phyloP scores from a whole-genome alignment of 2,329 filamentous ascomycete genomes.

The Annulohypoxylon truncatum region DNA sequence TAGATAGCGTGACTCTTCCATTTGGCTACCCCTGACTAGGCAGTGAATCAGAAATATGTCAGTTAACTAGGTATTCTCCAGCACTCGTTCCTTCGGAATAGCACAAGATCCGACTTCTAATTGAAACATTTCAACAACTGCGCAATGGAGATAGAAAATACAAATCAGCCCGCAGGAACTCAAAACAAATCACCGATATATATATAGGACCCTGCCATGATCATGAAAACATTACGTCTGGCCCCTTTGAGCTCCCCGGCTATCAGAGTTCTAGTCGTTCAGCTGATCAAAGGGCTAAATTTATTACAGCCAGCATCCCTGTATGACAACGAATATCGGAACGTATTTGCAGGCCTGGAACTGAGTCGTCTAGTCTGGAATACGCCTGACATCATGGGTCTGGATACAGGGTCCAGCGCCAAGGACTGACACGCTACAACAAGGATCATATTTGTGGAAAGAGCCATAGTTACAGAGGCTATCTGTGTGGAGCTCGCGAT shows the following conservation, averaged over 20 bases:
- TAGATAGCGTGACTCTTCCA: not conserved
- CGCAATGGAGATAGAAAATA: not conserved
- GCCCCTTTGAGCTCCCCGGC: not conserved
- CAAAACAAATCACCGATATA: not conserved
- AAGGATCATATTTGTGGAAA: constrained; percentile 7
- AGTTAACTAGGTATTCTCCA: not conserved
- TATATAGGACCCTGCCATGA: too few species aligned
- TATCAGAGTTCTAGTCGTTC: not conserved
- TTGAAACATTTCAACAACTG: not conserved
- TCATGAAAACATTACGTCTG: too few species aligned
- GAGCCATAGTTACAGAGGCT: not conserved
- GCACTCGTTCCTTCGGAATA: too few species aligned
- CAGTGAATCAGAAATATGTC: not conserved
- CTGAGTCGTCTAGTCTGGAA: not conserved
- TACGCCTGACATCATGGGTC: constrained; percentile 9
- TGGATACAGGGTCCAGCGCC: not conserved
- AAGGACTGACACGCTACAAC: constrained; percentile 22
- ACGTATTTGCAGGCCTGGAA: not conserved
- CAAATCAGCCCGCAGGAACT: not conserved
- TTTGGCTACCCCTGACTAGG: not conserved
- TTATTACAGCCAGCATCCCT: not conserved
- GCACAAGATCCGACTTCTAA: not conserved
- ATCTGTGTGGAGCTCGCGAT: not conserved
- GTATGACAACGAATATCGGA: not conserved
- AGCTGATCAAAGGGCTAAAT: not conserved